Conservation (phyloP, 352 stramenopile genomes). For the Thalassiosira hispida region DNA sequence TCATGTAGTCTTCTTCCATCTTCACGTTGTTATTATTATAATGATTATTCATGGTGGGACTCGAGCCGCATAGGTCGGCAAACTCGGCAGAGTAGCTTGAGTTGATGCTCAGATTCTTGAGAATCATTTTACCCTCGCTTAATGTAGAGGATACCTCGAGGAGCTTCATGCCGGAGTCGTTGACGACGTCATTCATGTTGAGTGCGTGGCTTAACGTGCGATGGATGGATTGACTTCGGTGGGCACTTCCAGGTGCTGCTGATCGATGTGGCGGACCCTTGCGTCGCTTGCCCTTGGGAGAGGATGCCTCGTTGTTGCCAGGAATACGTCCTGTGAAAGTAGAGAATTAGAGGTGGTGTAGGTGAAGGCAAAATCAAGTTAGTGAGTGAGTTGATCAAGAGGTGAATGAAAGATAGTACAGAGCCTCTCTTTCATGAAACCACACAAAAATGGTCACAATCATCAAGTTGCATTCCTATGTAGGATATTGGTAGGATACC, state of each 20-base stretch:
- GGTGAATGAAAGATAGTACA: too few species aligned
- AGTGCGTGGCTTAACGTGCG: slow-evolving; percentile 5
- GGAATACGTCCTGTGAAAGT: slow-evolving; percentile 2
- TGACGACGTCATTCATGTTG: not conserved
- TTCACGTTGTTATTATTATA: not conserved
- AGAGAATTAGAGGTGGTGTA: not conserved
- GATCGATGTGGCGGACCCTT: slow-evolving; percentile 41
- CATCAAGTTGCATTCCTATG: too few species aligned
- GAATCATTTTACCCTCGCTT: slow-evolving; percentile 52
- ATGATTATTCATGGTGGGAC: slow-evolving; percentile 19
- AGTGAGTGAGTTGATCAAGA: too few species aligned
- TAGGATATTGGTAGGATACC: too few species aligned
- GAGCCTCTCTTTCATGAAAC: too few species aligned
- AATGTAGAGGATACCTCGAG: slow-evolving; percentile 43
- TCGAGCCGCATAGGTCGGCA: slow-evolving; percentile 40
- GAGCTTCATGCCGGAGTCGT: not conserved
- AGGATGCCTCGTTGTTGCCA: slow-evolving; percentile 21
- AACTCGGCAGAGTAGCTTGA: slow-evolving; percentile 59
- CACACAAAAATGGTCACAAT: too few species aligned
- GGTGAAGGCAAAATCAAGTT: not conserved
- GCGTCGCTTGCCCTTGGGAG: slow-evolving; percentile 40
- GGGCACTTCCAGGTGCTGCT: not conserved
- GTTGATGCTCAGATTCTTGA: slow-evolving; percentile 54
- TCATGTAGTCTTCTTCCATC: not conserved
- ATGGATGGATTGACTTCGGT: slow-evolving; percentile 32